Base-by-base conservation (phyloP, 306 rosid species). In the Abrus precatorius region DNA sequence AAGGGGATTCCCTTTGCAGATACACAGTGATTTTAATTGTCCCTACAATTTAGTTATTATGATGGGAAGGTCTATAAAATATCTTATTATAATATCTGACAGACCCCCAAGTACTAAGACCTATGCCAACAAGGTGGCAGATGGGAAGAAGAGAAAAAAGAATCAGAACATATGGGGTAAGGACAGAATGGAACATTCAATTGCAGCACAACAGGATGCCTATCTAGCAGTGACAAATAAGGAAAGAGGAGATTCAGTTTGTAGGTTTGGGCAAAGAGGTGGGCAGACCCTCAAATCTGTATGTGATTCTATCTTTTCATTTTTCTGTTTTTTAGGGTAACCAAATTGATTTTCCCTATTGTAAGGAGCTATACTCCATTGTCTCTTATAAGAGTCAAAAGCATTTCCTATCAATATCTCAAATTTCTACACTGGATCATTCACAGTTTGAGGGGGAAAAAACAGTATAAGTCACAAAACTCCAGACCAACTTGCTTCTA, bases 361-460 rank as follows among this genome's bases (percentile, higher is more conserved):
- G 7, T 30, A 27, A 48, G 75, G 45, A 7, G 60, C 45, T 49
- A n/a, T 20, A 67, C 7, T 43, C 55, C 27, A 28, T 45, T 68
- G 74, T 34, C 33, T 69, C 62, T 52, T 13, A 71, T 14, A 38
- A 52, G 45, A 40, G 75, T 68, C 45, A 69, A 50, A 50, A 32
- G 13, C 60, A 48, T 44, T 33, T 48, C 59, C 60, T 32, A 69
- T 49, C 32, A 49, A 80, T 61, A 49, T 80, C 12, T 79, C 8
- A 34, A 63, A 64, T 49, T 72, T 28, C 36, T 60, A 29, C 12
- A 4, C 7, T 70, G 12, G 9, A 59, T 59, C 55, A 12, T 79
- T 49, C 81, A 64, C 6, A 48, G 28, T 48, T 57, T 66, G 45
- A 74, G 33, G 28, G 5, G 13, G 10, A 11, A 5, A 41, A 55